Conservation (phyloP, 2,329 filamentous ascomycete species). For the Aspergillus sp. region DNA sequence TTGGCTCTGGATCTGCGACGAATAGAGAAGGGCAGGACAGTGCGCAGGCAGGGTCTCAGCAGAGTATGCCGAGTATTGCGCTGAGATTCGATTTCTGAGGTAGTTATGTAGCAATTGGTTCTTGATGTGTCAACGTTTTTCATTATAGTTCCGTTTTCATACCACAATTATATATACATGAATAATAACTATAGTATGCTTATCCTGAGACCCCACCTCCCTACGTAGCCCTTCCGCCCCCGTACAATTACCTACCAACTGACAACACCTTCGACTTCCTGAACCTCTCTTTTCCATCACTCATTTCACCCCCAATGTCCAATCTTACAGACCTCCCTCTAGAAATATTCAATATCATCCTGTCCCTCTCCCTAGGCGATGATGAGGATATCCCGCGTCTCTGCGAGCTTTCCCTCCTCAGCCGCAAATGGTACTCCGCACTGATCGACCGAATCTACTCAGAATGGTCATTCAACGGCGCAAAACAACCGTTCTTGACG, state of each 20-base stretch:
- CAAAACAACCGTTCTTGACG: background rate
- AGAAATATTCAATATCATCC: background rate
- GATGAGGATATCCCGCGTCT: background rate
- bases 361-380: background rate
- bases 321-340: background rate
- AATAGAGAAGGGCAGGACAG: slow-evolving; percentile 36
- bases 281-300: background rate
- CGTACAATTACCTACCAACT: background rate
- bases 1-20: slow-evolving; percentile 37
- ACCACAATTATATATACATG: background rate
- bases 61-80: slow-evolving; percentile 74
- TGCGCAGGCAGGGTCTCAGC: slow-evolving; percentile 51
- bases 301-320: background rate
- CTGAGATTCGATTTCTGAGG: slow-evolving; percentile 86
- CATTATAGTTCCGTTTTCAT: background rate
- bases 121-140: background rate
- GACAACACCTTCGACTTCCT: background rate
- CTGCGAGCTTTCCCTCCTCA: background rate
- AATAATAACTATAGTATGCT: too few relatives aligned
- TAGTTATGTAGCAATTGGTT: background rate
- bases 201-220: background rate
- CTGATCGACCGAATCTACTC: background rate
- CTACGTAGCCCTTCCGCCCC: too few relatives aligned
- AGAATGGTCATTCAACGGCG: background rate
- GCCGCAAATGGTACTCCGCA: background rate